A percentile compares a stretch with the other conserved stretches of the same genome.
These are phyloP conservation scores for Tuber aestivum DNA, from an alignment of 495 filamentous ascomycete genomes.

Conservation along the genomic window DNA sequence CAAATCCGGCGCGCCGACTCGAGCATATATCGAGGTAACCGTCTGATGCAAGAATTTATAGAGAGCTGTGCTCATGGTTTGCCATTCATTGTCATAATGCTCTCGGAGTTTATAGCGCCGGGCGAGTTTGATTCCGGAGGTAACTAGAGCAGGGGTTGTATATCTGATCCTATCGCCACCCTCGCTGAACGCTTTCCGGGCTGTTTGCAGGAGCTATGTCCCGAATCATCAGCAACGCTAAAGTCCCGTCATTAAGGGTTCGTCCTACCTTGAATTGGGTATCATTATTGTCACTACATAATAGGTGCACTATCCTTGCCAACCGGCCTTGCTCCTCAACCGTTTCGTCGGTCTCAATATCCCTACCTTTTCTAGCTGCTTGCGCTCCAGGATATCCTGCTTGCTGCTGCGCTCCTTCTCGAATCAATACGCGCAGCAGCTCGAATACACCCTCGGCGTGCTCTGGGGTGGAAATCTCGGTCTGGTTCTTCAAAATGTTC, in stretches of 20 bases:
- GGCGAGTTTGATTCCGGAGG: conserved; percentile 81
- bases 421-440: conserved; percentile 81
- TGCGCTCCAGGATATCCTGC: conserved; percentile 75
- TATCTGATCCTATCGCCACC: conserved; percentile 93
- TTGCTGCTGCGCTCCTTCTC: conserved; percentile 80
- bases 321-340: conserved; percentile 97
- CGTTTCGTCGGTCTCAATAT: conserved; percentile 79
- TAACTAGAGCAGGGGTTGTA: conserved; percentile 87
- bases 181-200: conserved; percentile 79
- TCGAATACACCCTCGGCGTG: conserved; percentile 86
- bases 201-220: conserved; percentile 72
- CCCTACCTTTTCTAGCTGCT: conserved; percentile 59
- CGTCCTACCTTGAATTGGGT: conserved; percentile 71
- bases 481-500: conserved; percentile 72
- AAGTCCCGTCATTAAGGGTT: neutral
- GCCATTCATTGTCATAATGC: conserved; percentile 93
- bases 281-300: conserved; percentile 77
- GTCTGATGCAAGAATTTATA: conserved; percentile 92
- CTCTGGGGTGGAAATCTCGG: conserved; percentile 62
- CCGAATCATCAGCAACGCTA: conserved; percentile 38
- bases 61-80: conserved; percentile 75
- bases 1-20: conserved; percentile 79
- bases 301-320: conserved; percentile 81
- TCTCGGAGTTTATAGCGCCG: conserved; percentile 84
- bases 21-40: conserved; percentile 80